phyloP scores from a whole-genome alignment of 176 grass and related monocot genomes.

The Sorghum bicolor region DNA sequence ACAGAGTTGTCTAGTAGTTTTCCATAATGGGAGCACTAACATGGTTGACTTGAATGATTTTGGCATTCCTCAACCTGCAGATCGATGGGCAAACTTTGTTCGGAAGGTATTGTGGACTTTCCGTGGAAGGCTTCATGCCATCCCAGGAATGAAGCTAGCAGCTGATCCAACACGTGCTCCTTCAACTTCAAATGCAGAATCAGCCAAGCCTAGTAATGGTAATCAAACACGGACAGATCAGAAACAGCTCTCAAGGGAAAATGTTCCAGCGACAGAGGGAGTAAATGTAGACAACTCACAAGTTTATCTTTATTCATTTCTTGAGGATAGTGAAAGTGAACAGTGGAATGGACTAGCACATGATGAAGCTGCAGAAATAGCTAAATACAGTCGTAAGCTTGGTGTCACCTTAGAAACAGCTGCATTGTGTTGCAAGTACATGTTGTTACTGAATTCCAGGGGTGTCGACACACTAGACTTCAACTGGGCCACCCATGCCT shows the following conservation, averaged over 20 bases:
- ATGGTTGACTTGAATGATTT: neutral
- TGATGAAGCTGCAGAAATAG: neutral
- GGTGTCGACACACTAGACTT: neutral
- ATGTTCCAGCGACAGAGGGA: neutral
- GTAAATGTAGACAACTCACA: neutral
- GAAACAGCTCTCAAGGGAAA: neutral
- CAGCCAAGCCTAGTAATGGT: neutral
- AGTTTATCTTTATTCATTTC: neutral
- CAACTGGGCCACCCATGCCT: neutral
- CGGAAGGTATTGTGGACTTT: neutral
- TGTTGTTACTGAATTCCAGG: neutral
- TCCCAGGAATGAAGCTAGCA: too few species aligned
- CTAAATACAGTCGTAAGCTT: fast-evolving
- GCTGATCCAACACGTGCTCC: too few species aligned
- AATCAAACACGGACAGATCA: too few species aligned
- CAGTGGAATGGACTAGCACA: neutral
- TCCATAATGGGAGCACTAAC: neutral
- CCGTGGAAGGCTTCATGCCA: neutral
- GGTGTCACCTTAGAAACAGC: fast-evolving
- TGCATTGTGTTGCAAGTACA: neutral
- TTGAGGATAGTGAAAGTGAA: neutral
- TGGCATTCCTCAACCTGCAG: neutral
- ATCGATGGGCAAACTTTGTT: neutral
- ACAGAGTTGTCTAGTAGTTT: neutral
- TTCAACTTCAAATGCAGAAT: neutral